These are phyloP conservation scores for Sindora glabra DNA, from an alignment of 306 rosid species.

Conservation along the genomic window DNA sequence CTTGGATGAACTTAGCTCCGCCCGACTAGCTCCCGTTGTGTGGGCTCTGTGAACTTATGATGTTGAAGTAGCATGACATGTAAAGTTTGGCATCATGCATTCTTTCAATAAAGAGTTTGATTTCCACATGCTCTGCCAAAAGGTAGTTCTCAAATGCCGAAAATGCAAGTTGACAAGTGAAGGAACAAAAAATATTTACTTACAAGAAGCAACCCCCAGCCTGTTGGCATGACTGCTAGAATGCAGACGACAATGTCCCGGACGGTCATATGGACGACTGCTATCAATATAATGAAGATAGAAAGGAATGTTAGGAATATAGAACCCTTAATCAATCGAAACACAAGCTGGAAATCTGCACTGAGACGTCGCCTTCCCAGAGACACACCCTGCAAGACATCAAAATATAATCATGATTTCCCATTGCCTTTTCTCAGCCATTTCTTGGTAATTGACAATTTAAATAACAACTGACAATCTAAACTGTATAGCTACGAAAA, in stretches of 20 bases:
- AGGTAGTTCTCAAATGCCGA: neutral
- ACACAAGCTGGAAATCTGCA: slow-evolving; percentile 76
- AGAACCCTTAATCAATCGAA: slow-evolving; percentile 60
- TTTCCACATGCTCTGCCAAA: neutral
- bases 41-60: too few species aligned
- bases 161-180: neutral
- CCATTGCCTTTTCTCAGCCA: neutral
- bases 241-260: slow-evolving; percentile 64
- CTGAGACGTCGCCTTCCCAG: slow-evolving; percentile 77
- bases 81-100: too few species aligned
- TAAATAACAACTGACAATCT: too few species aligned
- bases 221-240: slow-evolving; percentile 90
- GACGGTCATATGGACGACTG: slow-evolving; percentile 50
- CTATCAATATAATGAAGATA: slow-evolving; percentile 53
- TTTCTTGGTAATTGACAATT: too few species aligned
- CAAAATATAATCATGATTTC: neutral
- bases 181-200: slow-evolving; percentile 17
- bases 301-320: slow-evolving; percentile 52
- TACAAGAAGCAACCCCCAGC: slow-evolving; percentile 92
- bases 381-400: slow-evolving; percentile 54
- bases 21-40: too few species aligned
- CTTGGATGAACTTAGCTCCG: too few species aligned
- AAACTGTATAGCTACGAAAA: neutral
- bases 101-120: too few species aligned
- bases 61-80: too few species aligned